phyloP scores from a whole-genome alignment of 116 monocot genomes.

The Cymodocea nodosa region DNA sequence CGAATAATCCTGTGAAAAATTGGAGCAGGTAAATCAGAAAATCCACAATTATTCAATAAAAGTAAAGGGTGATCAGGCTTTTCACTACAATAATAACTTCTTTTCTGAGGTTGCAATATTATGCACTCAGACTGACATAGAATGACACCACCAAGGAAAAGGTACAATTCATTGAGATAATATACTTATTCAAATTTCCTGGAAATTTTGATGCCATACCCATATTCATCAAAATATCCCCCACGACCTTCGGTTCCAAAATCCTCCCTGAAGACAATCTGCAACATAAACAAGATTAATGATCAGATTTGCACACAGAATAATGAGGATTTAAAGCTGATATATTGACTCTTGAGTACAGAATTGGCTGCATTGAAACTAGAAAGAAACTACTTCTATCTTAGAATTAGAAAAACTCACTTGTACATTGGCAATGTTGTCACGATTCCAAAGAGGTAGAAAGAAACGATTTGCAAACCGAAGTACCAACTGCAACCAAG shows the following conservation, averaged over 20 bases:
- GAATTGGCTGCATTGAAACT: no score
- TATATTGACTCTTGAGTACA: not conserved
- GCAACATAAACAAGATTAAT: not conserved
- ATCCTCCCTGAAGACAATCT: constrained; percentile 97
- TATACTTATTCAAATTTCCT: not conserved
- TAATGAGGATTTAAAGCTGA: not conserved
- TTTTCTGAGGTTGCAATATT: no score
- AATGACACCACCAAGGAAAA: no score
- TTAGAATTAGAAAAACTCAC: constrained; percentile 11
- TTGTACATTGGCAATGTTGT: constrained; percentile 93
- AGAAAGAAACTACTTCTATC: no score
- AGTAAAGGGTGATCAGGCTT: no score
- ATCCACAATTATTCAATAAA: no score
- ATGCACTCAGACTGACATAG: no score
- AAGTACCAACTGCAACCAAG: constrained; percentile 66
- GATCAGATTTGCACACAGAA: not conserved
- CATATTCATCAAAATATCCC: constrained; percentile 98
- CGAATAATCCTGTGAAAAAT: constrained; percentile 83
- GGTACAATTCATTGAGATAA: not conserved
- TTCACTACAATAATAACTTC: no score
- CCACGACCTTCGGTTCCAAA: constrained; percentile 98
- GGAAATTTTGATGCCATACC: constrained; percentile 30
- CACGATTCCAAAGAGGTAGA: constrained; percentile 94
- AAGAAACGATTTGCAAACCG: constrained; percentile 98
- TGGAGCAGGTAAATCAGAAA: not conserved